Evolutionary conservation across 1,139 yeast genomes (phyloP).

Genomic region (Zygoascus hellenicus): DNA sequence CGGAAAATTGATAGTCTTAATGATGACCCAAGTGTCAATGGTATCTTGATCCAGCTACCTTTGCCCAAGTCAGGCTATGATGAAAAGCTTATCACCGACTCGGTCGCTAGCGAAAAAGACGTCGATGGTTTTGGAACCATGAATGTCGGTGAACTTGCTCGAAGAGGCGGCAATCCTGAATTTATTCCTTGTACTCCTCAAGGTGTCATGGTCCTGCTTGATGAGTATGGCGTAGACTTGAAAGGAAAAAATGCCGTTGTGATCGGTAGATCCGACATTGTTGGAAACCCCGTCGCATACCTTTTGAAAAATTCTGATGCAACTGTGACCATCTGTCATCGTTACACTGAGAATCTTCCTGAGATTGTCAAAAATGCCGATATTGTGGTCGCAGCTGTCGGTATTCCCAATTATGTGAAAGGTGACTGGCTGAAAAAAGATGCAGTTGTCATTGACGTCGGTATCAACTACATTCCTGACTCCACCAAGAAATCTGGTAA

Average conservation of each 20-base stretch:
- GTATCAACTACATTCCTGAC: slow-evolving; percentile 85
- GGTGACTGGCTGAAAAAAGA: slow-evolving; percentile 88
- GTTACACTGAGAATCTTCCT: slow-evolving; percentile 60
- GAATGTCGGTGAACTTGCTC: slow-evolving; percentile 87
- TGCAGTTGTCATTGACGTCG: slow-evolving; percentile 89
- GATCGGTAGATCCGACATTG: slow-evolving; percentile 92
- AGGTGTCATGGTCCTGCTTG: slow-evolving; percentile 78
- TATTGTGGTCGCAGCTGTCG: slow-evolving; percentile 87
- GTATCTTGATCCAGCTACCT: slow-evolving; percentile 89
- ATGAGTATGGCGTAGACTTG: slow-evolving; percentile 56
- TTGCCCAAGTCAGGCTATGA: slow-evolving; percentile 67
- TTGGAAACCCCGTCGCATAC: slow-evolving; percentile 87
- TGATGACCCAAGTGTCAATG: slow-evolving; percentile 67
- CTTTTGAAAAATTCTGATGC: slow-evolving; percentile 74
- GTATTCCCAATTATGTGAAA: slow-evolving; percentile 73
- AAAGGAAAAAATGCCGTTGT: slow-evolving; percentile 88
- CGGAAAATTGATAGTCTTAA: slow-evolving; percentile 57
- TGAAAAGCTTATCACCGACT: slow-evolving; percentile 71
- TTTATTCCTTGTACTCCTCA: slow-evolving; percentile 96
- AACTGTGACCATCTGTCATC: slow-evolving; percentile 82
- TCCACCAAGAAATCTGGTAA: slow-evolving; percentile 72
- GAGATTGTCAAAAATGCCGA: slow-evolving; percentile 67
- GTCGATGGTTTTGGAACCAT: slow-evolving; percentile 93
- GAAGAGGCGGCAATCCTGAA: slow-evolving; percentile 76
- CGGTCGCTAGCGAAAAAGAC: slow-evolving; percentile 76